phyloP scores from a whole-genome alignment of 2,329 filamentous ascomycete species.

The Metarhizium guizhouense region DNA sequence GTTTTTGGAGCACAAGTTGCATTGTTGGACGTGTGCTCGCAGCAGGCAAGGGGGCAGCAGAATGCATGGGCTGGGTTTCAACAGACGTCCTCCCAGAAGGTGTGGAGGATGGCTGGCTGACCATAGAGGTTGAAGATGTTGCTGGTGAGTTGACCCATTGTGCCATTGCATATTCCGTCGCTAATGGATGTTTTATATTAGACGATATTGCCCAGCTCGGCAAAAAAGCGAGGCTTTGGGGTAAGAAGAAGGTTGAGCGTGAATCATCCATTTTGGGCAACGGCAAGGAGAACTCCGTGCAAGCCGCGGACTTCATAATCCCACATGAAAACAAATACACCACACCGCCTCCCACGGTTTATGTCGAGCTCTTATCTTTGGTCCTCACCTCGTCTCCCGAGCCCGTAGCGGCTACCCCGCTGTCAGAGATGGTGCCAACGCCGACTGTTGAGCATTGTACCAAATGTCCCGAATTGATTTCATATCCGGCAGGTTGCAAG shows the following conservation, averaged over 20 bases:
- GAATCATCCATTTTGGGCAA: conserved; percentile 54
- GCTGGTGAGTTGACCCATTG: conserved; percentile 30
- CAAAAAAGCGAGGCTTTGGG: conserved; percentile 52
- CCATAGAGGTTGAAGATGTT: conserved; percentile 46
- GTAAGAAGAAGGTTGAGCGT: conserved; percentile 48
- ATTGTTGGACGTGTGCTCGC: conserved; percentile 57
- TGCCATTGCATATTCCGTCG: conserved; percentile 1
- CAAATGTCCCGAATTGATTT: conserved; percentile 23
- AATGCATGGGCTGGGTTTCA: conserved; percentile 62
- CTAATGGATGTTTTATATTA: conserved; percentile 11
- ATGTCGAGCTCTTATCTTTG: conserved; percentile 40
- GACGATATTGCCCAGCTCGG: conserved; percentile 41
- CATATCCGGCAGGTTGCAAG: conserved; percentile 24
- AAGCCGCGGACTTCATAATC: conserved; percentile 55
- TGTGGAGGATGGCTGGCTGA: conserved; percentile 47
- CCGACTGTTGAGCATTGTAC: conserved; percentile 25
- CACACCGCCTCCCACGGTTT: conserved; percentile 36
- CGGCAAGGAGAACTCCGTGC: conserved; percentile 41
- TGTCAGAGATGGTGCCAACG: conserved; percentile 29
- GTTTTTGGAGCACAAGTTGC: conserved; percentile 61
- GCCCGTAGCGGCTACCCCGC: conserved; percentile 35
- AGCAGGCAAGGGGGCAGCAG: conserved; percentile 50
- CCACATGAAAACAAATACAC: conserved; percentile 47
- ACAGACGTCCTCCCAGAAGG: conserved; percentile 47
- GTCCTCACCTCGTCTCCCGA: conserved; percentile 37